Conservation (phyloP, 2,329 filamentous ascomycete genomes). For the Venturia effusa region DNA sequence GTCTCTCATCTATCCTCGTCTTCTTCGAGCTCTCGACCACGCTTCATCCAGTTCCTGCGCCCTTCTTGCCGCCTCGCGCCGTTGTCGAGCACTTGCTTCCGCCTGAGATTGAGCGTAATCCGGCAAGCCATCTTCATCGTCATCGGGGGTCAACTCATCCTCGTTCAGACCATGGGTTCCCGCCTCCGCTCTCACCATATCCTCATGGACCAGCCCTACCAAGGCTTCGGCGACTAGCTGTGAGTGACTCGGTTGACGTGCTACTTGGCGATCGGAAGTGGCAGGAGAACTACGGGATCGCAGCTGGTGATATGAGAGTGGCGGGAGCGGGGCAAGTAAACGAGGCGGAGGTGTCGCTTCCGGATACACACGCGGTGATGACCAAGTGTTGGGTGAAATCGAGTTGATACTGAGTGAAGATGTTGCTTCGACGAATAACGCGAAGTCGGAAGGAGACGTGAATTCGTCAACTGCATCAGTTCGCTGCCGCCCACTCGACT, state of each 20-base stretch:
- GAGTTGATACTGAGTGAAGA: conserved; percentile 19
- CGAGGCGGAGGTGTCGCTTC: background rate
- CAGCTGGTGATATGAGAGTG: background rate
- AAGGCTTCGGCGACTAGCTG: conserved; percentile 16
- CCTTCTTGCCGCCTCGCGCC: conserved; percentile 30
- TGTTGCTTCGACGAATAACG: conserved; percentile 29
- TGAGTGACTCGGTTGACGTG: conserved; percentile 1
- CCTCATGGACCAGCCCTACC: conserved; percentile 1
- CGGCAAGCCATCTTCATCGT: conserved; percentile 31
- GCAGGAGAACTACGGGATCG: conserved; percentile 4
- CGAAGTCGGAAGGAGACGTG: conserved; percentile 22
- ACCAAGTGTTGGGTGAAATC: background rate
- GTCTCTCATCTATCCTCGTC: conserved; percentile 10
- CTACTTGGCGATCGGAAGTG: background rate
- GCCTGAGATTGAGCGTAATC: conserved; percentile 38
- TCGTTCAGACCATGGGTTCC: conserved; percentile 20
- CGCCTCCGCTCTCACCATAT: conserved; percentile 1
- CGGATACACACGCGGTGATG: background rate
- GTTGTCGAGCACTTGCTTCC: conserved; percentile 29
- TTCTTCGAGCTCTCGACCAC: conserved; percentile 25
- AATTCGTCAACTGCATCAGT: conserved; percentile 9
- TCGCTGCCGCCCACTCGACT: background rate
- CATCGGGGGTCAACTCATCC: conserved; percentile 15
- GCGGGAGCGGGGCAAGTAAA: conserved; percentile 7
- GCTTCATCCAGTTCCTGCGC: conserved; percentile 34